These are phyloP conservation scores for Astragalus glycyphyllos DNA, from an alignment of 306 rosid genomes.

Conservation along the genomic window DNA sequence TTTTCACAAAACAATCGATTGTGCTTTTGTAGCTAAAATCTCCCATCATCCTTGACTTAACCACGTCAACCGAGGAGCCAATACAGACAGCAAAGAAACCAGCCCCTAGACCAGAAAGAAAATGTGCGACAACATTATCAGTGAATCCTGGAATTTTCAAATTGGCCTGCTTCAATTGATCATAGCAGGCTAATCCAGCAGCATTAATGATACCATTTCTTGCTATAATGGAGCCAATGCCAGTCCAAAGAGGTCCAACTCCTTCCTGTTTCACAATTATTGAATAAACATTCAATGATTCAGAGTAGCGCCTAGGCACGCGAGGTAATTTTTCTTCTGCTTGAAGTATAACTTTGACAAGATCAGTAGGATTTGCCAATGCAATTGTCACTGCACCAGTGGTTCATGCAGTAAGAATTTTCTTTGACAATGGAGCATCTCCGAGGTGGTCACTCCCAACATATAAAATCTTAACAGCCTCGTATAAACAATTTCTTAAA, in stretches of 20 bases:
- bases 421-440: slow-evolving; percentile 88
- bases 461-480: too few species aligned
- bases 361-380: slow-evolving; percentile 95
- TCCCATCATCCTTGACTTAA: too few species aligned
- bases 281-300: slow-evolving; percentile 91
- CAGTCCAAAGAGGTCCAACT: slow-evolving; percentile 91
- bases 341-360: slow-evolving; percentile 95
- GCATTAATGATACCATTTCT: slow-evolving; percentile 91
- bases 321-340: slow-evolving; percentile 91
- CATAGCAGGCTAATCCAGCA: too few species aligned
- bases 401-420: slow-evolving; percentile 89
- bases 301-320: slow-evolving; percentile 88
- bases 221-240: slow-evolving; percentile 90
- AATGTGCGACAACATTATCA: slow-evolving; percentile 87
- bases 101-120: slow-evolving; percentile 91
- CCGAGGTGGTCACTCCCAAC: slow-evolving; percentile 88
- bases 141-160: too few species aligned
- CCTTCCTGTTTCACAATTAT: slow-evolving; percentile 93
- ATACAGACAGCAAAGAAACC: too few species aligned
- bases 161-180: too few species aligned
- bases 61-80: too few species aligned
- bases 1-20: slow-evolving; percentile 85
- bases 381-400: slow-evolving; percentile 87
- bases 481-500: slow-evolving; percentile 87
- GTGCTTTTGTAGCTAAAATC: slow-evolving; percentile 94